Evolutionary conservation across 768 basidiomycete genomes (phyloP).

Genomic region (Trametes coccinea): DNA sequence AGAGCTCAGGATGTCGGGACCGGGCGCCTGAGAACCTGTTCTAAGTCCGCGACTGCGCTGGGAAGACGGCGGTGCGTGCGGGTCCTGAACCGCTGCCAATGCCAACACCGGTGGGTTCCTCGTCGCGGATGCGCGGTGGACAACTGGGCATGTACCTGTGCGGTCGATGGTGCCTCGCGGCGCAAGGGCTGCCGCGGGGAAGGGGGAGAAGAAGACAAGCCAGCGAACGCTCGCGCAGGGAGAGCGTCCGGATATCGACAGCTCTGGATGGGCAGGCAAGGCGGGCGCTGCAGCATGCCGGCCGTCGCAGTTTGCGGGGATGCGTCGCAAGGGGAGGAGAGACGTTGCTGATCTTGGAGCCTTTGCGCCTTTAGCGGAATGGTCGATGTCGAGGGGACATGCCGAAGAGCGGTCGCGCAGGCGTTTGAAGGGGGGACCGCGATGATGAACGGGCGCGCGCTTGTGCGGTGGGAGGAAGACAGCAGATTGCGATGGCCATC

Average conservation of each 20-base stretch:
- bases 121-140: background rate
- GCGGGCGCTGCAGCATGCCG: background rate
- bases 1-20: background rate
- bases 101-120: background rate
- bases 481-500: conserved; percentile 5
- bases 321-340: background rate
- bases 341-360: conserved; percentile 4
- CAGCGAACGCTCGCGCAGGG: background rate
- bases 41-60: conserved; percentile 13
- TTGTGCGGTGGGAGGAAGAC: background rate
- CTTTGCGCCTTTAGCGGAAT: conserved; percentile 1
- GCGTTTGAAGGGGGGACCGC: background rate
- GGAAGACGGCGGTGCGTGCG: background rate
- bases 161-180: background rate
- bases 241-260: background rate
- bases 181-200: background rate
- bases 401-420: background rate
- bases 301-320: background rate
- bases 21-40: background rate
- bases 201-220: background rate
- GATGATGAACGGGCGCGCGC: background rate
- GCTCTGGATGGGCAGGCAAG: background rate
- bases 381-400: background rate
- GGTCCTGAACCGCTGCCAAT: background rate
- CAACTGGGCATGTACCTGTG: background rate